Conservation (phyloP, 148 eudicot species). For the Vaccinium macrocarpon region DNA sequence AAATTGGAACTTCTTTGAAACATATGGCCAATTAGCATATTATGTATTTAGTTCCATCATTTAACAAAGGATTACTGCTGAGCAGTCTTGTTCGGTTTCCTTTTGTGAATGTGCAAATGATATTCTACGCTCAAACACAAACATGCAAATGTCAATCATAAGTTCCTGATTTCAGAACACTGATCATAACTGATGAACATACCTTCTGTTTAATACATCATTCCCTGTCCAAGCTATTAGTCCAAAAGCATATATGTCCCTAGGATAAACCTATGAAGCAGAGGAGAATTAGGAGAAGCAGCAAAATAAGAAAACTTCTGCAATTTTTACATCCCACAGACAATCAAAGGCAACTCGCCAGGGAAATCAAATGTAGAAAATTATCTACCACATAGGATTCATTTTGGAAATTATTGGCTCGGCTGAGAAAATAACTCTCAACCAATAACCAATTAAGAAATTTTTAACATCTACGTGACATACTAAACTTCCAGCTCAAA, state of each 20-base stretch:
- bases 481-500: not conserved
- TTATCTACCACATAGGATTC: not conserved
- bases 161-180: too few relatives aligned
- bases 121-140: not conserved
- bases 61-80: not conserved
- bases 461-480: not conserved
- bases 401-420: not conserved
- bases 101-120: not conserved
- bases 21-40: not conserved
- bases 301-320: not conserved
- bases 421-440: not conserved
- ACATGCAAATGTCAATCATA: not conserved
- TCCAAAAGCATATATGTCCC: slow-evolving; percentile 82
- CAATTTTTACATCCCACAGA: not conserved
- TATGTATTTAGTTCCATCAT: not conserved
- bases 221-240: slow-evolving; percentile 96
- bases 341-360: not conserved
- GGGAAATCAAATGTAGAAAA: not conserved
- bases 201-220: slow-evolving; percentile 92
- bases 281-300: not conserved
- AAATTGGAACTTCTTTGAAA: not conserved
- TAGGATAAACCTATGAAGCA: slow-evolving; percentile 71
- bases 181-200: not conserved
- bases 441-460: not conserved
- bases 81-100: not conserved